Percentiles rank a stretch among this genome's conserved stretches.
Conservation (phyloP, 202 grass and related monocot genomes). For the Schoenoplectus tabernaemontani region DNA sequence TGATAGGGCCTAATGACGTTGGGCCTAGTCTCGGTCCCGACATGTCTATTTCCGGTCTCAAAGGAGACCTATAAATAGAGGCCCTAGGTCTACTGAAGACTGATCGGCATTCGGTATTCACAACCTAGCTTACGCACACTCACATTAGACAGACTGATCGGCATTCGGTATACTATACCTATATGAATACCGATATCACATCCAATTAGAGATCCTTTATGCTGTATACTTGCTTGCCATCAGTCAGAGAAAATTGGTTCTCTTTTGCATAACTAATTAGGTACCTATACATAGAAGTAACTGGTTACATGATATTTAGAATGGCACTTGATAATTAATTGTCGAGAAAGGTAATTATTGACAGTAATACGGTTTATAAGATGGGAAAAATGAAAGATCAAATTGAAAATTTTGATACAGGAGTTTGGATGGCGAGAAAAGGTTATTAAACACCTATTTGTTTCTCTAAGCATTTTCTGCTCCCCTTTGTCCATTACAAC, state of each 20-base stretch:
- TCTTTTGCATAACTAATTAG: not conserved
- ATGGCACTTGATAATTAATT: not conserved
- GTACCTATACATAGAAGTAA: not conserved
- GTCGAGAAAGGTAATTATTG: not conserved
- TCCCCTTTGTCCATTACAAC: not conserved
- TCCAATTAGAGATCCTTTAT: slow-evolving; percentile 16
- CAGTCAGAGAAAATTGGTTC: slow-evolving; percentile 19
- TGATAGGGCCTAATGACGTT: no score
- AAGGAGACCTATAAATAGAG: no score
- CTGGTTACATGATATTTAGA: not conserved
- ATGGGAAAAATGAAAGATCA: not conserved
- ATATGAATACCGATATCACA: no score
- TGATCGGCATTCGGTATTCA: no score
- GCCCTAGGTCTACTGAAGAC: no score
- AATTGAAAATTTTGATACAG: not conserved
- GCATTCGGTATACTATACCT: no score
- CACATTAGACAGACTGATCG: no score
- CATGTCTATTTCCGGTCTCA: no score
- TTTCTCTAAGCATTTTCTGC: not conserved
- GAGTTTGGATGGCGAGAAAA: not conserved
- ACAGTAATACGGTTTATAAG: not conserved
- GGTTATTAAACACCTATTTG: not conserved
- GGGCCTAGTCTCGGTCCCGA: no score
- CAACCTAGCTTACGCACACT: no score
- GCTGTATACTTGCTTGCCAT: not conserved